These are phyloP conservation scores for Dryadomyces quercus-mongolicae DNA, from an alignment of 2,329 filamentous ascomycete species.

Conservation along the genomic window DNA sequence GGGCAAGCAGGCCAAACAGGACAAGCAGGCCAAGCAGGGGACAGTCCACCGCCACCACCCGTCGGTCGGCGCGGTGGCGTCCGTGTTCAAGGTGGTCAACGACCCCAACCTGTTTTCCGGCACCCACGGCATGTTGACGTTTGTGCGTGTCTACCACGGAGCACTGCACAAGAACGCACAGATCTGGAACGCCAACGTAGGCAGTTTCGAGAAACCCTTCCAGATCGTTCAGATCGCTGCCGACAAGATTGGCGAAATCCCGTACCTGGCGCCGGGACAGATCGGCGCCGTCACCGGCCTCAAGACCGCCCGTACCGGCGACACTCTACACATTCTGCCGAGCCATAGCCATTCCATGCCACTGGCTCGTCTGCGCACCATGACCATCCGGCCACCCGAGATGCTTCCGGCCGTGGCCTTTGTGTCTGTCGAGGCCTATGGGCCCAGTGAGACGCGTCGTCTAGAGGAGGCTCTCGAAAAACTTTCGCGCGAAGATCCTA, in stretches of 20 bases:
- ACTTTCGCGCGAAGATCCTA: constrained; percentile 83
- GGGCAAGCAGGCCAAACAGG: background rate
- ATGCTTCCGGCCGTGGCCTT: constrained; percentile 95
- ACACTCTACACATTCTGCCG: constrained; percentile 71
- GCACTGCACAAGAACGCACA: constrained; percentile 59
- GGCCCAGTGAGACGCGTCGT: constrained; percentile 57
- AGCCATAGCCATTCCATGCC: constrained; percentile 40
- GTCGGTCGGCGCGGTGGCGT: constrained; percentile 34
- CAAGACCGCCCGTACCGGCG: constrained; percentile 84
- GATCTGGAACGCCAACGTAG: constrained; percentile 79
- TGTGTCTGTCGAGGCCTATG: constrained; percentile 68
- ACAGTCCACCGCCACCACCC: constrained; percentile 16
- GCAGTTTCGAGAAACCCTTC: constrained; percentile 66
- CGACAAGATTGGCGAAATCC: constrained; percentile 73
- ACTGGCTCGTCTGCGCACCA: constrained; percentile 53
- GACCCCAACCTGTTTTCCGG: constrained; percentile 46
- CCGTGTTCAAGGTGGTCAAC: constrained; percentile 90
- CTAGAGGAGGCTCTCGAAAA: constrained; percentile 66
- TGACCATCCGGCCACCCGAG: constrained; percentile 78
- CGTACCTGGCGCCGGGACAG: constrained; percentile 69
- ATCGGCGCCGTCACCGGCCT: constrained; percentile 89
- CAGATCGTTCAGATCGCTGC: constrained; percentile 84
- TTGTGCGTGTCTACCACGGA: constrained; percentile 85
- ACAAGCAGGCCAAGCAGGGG: constrained; percentile 9
- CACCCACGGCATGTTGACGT: constrained; percentile 70